Conservation (phyloP, 2,329 filamentous ascomycete genomes). For the Fusarium bactridioides region DNA sequence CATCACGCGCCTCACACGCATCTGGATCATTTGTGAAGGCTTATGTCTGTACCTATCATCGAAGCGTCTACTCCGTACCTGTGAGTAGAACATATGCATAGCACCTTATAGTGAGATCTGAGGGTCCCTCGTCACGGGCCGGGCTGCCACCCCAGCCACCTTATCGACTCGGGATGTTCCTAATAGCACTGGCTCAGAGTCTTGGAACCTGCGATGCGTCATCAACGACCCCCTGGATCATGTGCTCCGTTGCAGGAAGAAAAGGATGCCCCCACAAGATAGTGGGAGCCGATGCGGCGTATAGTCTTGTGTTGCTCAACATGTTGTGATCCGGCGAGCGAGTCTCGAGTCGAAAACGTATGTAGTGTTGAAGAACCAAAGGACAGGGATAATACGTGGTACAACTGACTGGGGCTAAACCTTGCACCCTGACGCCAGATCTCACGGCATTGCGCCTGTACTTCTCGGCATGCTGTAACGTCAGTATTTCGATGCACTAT, state of each 20-base stretch:
- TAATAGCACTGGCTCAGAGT: constrained; percentile 5
- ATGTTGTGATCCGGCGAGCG: constrained; percentile 25
- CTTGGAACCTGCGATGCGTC: constrained; percentile 12
- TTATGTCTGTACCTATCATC: not conserved
- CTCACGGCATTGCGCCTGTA: constrained; percentile 40
- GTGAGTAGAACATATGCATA: not conserved
- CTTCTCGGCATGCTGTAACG: constrained; percentile 27
- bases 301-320: constrained; percentile 31
- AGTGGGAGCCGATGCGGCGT: constrained; percentile 39
- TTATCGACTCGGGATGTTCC: not conserved
- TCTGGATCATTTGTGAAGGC: not conserved
- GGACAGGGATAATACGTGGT: constrained; percentile 23
- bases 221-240: constrained; percentile 21
- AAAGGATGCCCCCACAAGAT: constrained; percentile 14
- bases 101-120: not conserved
- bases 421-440: constrained; percentile 40
- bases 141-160: not conserved
- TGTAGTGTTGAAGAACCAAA: constrained; percentile 11
- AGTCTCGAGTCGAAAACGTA: constrained; percentile 20
- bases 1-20: too few species aligned
- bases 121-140: not conserved
- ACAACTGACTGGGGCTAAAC: constrained; percentile 31
- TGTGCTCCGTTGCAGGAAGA: constrained; percentile 3
- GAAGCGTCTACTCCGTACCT: not conserved
- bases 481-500: constrained; percentile 12